phyloP scores from a whole-genome alignment of 805 yeast genomes.

The Metschnikowia orientalis region DNA sequence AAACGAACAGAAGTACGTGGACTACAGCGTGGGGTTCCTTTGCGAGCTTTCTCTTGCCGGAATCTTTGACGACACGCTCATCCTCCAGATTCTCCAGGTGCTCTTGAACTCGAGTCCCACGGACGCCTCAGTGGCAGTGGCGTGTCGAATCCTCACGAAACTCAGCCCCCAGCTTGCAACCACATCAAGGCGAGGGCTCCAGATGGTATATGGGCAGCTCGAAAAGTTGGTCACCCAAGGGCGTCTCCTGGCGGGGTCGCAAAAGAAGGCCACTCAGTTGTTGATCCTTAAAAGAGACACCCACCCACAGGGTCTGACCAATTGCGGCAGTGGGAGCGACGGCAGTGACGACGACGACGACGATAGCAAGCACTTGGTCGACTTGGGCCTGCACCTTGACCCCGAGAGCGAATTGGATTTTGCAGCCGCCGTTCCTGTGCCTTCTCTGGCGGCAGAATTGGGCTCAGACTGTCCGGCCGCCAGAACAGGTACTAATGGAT shows the following conservation, averaged over 20 bases:
- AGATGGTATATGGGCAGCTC: slow-evolving; percentile 55
- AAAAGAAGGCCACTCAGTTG: slow-evolving; percentile 8
- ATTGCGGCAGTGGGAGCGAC: too few species aligned
- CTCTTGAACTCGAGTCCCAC: slow-evolving; percentile 40
- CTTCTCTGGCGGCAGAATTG: too few species aligned
- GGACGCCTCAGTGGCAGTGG: slow-evolving; percentile 53
- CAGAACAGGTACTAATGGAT: too few species aligned
- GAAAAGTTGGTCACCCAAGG: slow-evolving; percentile 58
- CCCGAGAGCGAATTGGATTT: slow-evolving; percentile 2
- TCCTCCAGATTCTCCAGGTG: slow-evolving; percentile 34
- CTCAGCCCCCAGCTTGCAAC: slow-evolving; percentile 50
- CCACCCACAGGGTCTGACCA: too few species aligned
- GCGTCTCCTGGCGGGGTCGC: slow-evolving; percentile 9
- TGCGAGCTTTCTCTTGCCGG: slow-evolving; percentile 61
- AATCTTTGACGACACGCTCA: slow-evolving; percentile 38
- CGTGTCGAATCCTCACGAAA: slow-evolving; percentile 45
- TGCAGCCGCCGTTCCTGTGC: too few species aligned
- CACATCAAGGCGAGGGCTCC: slow-evolving; percentile 41
- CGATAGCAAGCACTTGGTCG: slow-evolving; percentile 6
- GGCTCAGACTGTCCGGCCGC: too few species aligned
- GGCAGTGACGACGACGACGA: slow-evolving; percentile 29
- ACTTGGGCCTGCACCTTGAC: slow-evolving; percentile 3
- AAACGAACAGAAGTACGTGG: slow-evolving; percentile 32
- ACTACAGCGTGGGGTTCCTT: slow-evolving; percentile 45
- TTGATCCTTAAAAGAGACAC: slow-evolving; percentile 14